Conservation (phyloP, 2,329 filamentous ascomycete species). For the Epichloe coenophiala region DNA sequence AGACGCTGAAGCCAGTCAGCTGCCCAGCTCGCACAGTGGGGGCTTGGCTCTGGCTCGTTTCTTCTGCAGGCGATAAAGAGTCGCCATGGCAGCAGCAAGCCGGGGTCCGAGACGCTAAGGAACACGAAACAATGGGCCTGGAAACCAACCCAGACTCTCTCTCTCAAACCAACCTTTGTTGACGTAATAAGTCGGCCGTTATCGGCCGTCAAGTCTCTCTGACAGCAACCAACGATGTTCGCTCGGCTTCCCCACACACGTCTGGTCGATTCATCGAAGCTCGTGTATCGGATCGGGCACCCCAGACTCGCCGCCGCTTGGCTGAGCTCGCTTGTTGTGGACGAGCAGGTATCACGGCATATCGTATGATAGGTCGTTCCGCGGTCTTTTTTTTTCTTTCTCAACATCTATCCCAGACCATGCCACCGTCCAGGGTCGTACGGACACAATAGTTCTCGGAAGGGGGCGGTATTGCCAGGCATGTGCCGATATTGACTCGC, state of each 20-base stretch:
- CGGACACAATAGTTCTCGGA: background rate
- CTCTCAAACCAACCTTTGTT: too few relatives aligned
- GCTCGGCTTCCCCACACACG: too few relatives aligned
- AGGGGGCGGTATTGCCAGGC: background rate
- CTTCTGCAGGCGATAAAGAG: conserved; percentile 1
- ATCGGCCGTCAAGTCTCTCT: too few relatives aligned
- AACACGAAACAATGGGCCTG: conserved; percentile 5
- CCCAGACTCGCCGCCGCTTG: background rate
- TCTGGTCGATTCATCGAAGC: too few relatives aligned
- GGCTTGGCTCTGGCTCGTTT: too few relatives aligned
- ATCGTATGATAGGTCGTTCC: too few relatives aligned
- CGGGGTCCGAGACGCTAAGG: conserved; percentile 7
- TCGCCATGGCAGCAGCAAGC: conserved; percentile 9
- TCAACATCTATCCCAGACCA: background rate
- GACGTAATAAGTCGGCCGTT: too few relatives aligned
- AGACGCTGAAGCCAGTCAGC: conserved; percentile 1
- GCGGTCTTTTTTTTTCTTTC: background rate
- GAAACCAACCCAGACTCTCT: too few relatives aligned
- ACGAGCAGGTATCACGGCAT: too few relatives aligned
- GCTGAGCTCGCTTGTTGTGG: background rate
- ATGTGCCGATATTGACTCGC: background rate
- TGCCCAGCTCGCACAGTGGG: background rate
- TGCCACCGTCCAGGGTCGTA: background rate
- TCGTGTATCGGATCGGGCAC: too few relatives aligned
- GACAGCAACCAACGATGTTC: too few relatives aligned